Base-by-base conservation (phyloP, 176 grass and related monocot genomes). In the Oryza glaberrima region DNA sequence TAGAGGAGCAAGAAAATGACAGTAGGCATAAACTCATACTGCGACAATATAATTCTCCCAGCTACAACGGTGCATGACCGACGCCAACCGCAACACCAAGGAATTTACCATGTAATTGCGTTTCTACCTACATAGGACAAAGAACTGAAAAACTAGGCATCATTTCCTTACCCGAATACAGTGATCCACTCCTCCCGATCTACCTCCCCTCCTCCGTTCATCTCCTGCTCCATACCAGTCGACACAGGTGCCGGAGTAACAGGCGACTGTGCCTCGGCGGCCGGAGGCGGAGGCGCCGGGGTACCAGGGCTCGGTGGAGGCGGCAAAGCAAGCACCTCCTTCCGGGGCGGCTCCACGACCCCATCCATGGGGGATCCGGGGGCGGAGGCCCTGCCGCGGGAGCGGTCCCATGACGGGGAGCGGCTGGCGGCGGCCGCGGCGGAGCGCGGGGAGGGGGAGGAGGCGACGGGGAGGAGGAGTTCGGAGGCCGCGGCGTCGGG, bases 131-230 rank as follows among this genome's bases (percentile, higher is more conserved):
- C 17, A 19, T 30, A 67, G 7, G 28, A 3, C 48, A 79, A 87
- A 52, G 13, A 77, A 75, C 3, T 58, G 60, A 83, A 32, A 32
- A 32, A 67, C 6, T 17, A 73, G 10, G 35, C 45, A 79, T 9
- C 10, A 11, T 91, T 22, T 73, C 5, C 90, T 88, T 69, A 98
- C 96, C 96, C 93, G 76, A 96, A 99, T 15, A 99, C 93, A 70
- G 94, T 96, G 75, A 99, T 80, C 96, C 96, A 99, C 75, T 94
- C 88, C 78, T 89, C 96, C 60, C 90, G 71, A 34, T 99, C 86
- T 13, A 25, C 69, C n/a, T 72, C 81, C 70, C 76, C 88, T 26
- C 81, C 85, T 26, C 81, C 85, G 82, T 78, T 82, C 3, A 81
- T 67, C 68, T 65, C 36, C 9, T 77, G 56, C 65, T 83, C 89